Evolutionary conservation across 257 asterid species (phyloP).

Genomic region (Echites panduratus): DNA sequence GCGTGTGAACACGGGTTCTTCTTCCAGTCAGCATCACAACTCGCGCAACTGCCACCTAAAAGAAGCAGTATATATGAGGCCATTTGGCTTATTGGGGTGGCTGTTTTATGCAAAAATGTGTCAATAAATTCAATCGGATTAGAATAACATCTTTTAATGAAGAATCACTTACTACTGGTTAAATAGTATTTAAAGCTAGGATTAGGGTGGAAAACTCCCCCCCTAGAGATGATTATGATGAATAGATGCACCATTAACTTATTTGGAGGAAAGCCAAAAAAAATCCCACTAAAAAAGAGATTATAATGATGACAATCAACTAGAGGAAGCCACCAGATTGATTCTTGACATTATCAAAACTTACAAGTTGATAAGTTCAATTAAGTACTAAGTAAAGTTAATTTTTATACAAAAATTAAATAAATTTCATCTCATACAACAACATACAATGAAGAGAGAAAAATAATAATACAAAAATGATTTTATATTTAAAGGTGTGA

Average conservation of each 20-base stretch:
- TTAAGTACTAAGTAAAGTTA: background rate
- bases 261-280: background rate
- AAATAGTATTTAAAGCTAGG: background rate
- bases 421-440: no score
- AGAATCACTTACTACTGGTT: background rate
- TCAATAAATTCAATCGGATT: background rate
- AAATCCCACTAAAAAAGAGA: slow-evolving; percentile 3
- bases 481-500: no score
- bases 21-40: slow-evolving; percentile 1
- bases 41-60: background rate
- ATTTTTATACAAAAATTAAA: no score
- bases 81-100: background rate
- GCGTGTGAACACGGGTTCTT: slow-evolving; percentile 8
- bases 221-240: slow-evolving; percentile 3
- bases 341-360: background rate
- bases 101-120: background rate
- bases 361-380: background rate
- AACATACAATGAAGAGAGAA: no score
- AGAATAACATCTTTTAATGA: background rate
- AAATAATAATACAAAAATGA: no score
- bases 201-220: slow-evolving; percentile 5
- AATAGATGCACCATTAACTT: slow-evolving; percentile 10
- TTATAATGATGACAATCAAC: slow-evolving; percentile 5
- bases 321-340: background rate
- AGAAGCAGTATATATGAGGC: background rate